phyloP scores from a whole-genome alignment of 768 basidiomycete species.

The Russula olivacea region DNA sequence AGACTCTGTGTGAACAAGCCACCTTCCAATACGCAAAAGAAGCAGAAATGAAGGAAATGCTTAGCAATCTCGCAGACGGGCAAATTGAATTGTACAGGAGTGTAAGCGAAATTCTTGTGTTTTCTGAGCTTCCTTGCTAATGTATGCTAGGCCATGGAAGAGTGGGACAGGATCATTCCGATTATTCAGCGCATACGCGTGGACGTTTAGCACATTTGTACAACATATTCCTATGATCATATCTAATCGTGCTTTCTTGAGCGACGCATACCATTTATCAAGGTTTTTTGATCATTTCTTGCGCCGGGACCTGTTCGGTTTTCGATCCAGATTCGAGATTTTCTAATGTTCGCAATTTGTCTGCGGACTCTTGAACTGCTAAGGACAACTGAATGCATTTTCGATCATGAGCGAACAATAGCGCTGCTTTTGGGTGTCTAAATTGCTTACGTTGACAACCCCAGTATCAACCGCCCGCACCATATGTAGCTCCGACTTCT shows the following conservation, averaged over 20 bases:
- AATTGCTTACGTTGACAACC: constrained; percentile 60
- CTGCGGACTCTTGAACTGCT: constrained; percentile 73
- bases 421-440: not conserved
- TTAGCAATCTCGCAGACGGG: constrained; percentile 84
- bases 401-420: not conserved
- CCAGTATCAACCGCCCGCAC: constrained; percentile 80
- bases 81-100: constrained; percentile 93
- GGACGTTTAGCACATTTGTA: constrained; percentile 53
- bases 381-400: constrained; percentile 51
- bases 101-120: constrained; percentile 37
- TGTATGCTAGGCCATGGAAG: constrained; percentile 74
- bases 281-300: not conserved
- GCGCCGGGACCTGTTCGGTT: constrained; percentile 22
- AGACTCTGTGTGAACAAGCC: constrained; percentile 85
- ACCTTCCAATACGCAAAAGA: constrained; percentile 89
- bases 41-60: constrained; percentile 95
- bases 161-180: constrained; percentile 95
- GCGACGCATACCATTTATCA: not conserved
- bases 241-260: constrained; percentile 15
- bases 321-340: constrained; percentile 20
- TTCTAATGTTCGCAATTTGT: constrained; percentile 43
- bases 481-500: constrained; percentile 65
- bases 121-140: constrained; percentile 5
- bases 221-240: constrained; percentile 21
- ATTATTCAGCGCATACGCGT: constrained; percentile 91